Evolutionary conservation across 2,329 filamentous ascomycete species (phyloP), one percentile per base, ranked within the genome.

Genomic region (Colletotrichum cereale): DNA sequence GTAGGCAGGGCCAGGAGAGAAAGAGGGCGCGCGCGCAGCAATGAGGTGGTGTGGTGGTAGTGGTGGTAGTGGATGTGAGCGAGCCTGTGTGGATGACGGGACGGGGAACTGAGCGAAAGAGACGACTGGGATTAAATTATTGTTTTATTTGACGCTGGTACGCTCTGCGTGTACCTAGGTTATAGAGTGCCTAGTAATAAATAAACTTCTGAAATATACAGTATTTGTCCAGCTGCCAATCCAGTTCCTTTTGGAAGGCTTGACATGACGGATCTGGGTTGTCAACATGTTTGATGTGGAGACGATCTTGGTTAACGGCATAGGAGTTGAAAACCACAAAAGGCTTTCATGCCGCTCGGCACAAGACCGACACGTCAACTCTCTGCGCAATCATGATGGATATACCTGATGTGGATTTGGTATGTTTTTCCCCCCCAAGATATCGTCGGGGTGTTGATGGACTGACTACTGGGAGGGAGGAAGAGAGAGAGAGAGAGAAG

Each of bases 401-500:
- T 11, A 21, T 18, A 44, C n/a, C 2, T 44, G 18, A 10, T 8
- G 18, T 42, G 16, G 8, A 3, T 21, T 21, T 42, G 38, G 40
- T 44, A 1, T 44, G 18, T n/a, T n/a, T 21, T 10, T 44, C 21
- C n/a, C n/a, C n/a, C n/a, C n/a, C n/a, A 11, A 24, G 42, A 21
- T 44, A 21, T 21, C 18, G 18, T 44, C 7, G 2, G 7, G 18
- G 40, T 42, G 14, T 42, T 6, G 40, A 42, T 42, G 16, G 16
- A 18, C 16, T n/a, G 42, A n/a, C 40, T 14, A 42, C 16, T 40
- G 40, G 7, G 40, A 42, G 40, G 57, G 50, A 26, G 61, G 57
- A 50, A 62, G 50, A 26, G 61, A 62, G 56, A 44, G 48, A 29
- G 65, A 50, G 71, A 71, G 71, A 67, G 57, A 71, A 67, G 71